A percentile compares a stretch with the other conserved stretches of the same genome.
These are phyloP conservation scores for Botrytis byssoidea DNA, from an alignment of 2,329 filamentous ascomycete genomes.

Conservation along the genomic window DNA sequence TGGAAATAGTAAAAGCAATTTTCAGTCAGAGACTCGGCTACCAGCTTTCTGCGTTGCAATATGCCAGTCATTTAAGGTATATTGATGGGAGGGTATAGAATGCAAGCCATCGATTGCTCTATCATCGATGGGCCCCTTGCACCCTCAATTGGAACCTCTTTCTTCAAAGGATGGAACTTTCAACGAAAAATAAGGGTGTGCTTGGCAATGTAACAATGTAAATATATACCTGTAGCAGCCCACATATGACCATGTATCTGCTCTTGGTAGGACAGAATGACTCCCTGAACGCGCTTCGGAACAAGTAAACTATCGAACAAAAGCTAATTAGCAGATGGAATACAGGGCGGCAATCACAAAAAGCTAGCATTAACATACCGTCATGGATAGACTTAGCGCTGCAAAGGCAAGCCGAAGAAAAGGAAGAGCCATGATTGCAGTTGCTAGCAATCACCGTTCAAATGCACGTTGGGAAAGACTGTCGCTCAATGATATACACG, in stretches of 20 bases:
- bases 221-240: conserved; percentile 21
- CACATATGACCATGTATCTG: conserved; percentile 21
- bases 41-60: not conserved
- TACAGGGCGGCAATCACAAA: not conserved
- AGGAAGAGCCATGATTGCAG: conserved; percentile 9
- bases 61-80: not conserved
- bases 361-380: conserved; percentile 12
- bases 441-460: not conserved
- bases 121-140: not conserved
- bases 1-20: not conserved
- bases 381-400: conserved; percentile 1
- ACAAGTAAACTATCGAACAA: conserved; percentile 16
- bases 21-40: not conserved
- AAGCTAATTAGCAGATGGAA: conserved; percentile 9
- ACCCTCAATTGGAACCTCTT: not conserved
- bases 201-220: conserved; percentile 17
- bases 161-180: not conserved
- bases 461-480: not conserved
- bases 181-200: not conserved
- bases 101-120: not conserved
- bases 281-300: conserved; percentile 14
- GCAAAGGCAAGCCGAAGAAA: not conserved
- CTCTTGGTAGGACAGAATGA: conserved; percentile 11
- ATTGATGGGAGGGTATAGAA: not conserved
- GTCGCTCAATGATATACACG: conserved; percentile 15